Base-by-base conservation (phyloP, 805 yeast species). In the Cyberlindnera samutprakarnensis region DNA sequence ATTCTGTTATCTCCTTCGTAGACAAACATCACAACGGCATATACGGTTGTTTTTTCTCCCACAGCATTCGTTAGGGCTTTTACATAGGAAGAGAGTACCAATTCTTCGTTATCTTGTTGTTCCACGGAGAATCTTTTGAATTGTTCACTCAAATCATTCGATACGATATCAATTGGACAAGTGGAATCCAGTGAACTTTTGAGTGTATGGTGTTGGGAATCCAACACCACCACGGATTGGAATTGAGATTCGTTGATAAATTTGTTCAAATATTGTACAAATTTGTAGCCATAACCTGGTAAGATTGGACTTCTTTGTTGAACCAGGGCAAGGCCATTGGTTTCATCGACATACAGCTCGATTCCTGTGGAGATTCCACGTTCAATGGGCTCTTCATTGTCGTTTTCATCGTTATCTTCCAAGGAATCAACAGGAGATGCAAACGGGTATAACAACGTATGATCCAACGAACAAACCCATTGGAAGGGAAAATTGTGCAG, bases 1-100 rank as follows among this genome's bases (percentile, higher is more conserved):
- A 55, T 49, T 18, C 78, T 70, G 53, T 90, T 90, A 54, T 88
- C 96, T 21, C 97, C 96, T 53, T 88, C 96, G 54, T 84, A 86
- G 2, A 80, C 94, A 51, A 68, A 77, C 13, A 72, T 62, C 9
- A 72, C 70, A n/a, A 72, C 39, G 4, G 70, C 67, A n/a, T 48
- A 53, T 14, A 65, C 51, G 7, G 48, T 46, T 15, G 46, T 33
- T 24, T 32, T 18, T 7, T 14, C 23, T 21, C 37, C 21, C 12
- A 47, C n/a, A 3, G 22, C 27, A 3, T 27, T 14, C 11, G 43
- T 38, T 7, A 43, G 20, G 2, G 41, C 43, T 5, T 38, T 19
- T 2, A 33, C 38, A 28, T 43, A 45, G 5, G 36, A 27, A 2
- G 47, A 41, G 25, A 43, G 36, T 11, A 37, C 10, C 14, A 27